Evolutionary conservation across 1,284 basidiomycete genomes (phyloP), one percentile per base, ranked within the genome.

Genomic region (Apiotrichum akiyoshidainum): DNA sequence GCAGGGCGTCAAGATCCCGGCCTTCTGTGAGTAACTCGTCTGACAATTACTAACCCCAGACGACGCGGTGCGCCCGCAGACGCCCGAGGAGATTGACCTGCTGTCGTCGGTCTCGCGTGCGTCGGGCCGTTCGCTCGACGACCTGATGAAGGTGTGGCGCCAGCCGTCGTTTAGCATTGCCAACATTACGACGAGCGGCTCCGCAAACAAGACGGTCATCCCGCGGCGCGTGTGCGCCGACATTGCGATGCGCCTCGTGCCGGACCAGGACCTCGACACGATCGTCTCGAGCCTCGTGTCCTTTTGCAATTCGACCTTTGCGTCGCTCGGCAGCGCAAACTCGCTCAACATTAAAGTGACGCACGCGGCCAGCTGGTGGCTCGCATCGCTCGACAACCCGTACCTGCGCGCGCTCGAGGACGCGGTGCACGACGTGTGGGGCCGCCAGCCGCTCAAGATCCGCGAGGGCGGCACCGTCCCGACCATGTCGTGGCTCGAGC

Each of bases 281-380:
- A 87, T 96, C 61, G 84, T 86, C 2, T 76, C 79, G 11, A 80
- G 84, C 3, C 78, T 98, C 31, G 81, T 83, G 41, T 71, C 80
- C 2, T 84, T 88, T 70, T 80, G 97, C 5, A 67, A 80, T 19
- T 66, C 70, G 0, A 83, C 84, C 1, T 98, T 96, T 73, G 70
- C 79, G 19, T 71, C 65, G 5, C 79, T 93, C 11, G 72, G 81
- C 26, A 89, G 88, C 0, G 84, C 86, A 1, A 95, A 95, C 73
- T 76, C 76, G 40, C 79, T 93, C n/a, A 79, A 86, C 60, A 89
- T 94, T 51, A 81, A 80, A 33, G 85, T 97, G 51, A 86, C 89
- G 48, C 89, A 92, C 64, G 87, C 85, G 1, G 93, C 92, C 0
- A 88, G 93, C 69, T 99, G 94, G 93, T 99, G 95, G 95, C 81